phyloP scores from a whole-genome alignment of 2,329 filamentous ascomycete species.

The Claviceps arundinis region DNA sequence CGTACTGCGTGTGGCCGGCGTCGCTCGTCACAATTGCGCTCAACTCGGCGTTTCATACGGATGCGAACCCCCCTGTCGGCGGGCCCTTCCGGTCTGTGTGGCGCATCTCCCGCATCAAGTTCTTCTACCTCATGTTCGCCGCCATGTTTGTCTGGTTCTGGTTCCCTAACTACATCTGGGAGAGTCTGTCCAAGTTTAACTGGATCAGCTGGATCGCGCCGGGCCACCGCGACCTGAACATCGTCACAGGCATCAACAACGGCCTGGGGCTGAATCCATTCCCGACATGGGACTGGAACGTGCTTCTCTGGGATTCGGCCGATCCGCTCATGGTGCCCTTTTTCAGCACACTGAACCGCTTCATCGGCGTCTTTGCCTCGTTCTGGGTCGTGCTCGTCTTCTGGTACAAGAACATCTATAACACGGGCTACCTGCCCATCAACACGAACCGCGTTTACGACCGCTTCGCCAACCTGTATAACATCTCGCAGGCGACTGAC shows the following conservation, averaged over 20 bases:
- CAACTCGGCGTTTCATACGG: slow-evolving; percentile 38
- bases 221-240: slow-evolving; percentile 26
- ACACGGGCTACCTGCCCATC: slow-evolving; percentile 40
- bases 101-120: slow-evolving; percentile 35
- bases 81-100: slow-evolving; percentile 31
- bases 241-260: slow-evolving; percentile 29
- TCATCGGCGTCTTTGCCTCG: slow-evolving; percentile 42
- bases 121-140: slow-evolving; percentile 36
- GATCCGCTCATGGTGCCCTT: slow-evolving; percentile 37
- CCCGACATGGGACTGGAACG: slow-evolving; percentile 36
- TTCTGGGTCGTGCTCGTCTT: slow-evolving; percentile 41
- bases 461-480: slow-evolving; percentile 33
- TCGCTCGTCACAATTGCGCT: slow-evolving; percentile 41
- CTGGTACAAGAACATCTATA: slow-evolving; percentile 46
- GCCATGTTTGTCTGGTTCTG: slow-evolving; percentile 46
- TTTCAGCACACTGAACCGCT: slow-evolving; percentile 48
- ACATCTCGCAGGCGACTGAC: slow-evolving; percentile 29
- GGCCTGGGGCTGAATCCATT: slow-evolving; percentile 33
- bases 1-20: slow-evolving; percentile 44
- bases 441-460: slow-evolving; percentile 39
- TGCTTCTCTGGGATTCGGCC: slow-evolving; percentile 28
- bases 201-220: slow-evolving; percentile 46
- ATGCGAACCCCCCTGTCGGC: slow-evolving; percentile 24
- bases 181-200: slow-evolving; percentile 37
- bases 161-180: slow-evolving; percentile 43